Percentiles rank a stretch among this genome's conserved stretches.
These are phyloP conservation scores for Uronychia setigera DNA, from an alignment of 73 alveolate species.

Conservation along the genomic window DNA sequence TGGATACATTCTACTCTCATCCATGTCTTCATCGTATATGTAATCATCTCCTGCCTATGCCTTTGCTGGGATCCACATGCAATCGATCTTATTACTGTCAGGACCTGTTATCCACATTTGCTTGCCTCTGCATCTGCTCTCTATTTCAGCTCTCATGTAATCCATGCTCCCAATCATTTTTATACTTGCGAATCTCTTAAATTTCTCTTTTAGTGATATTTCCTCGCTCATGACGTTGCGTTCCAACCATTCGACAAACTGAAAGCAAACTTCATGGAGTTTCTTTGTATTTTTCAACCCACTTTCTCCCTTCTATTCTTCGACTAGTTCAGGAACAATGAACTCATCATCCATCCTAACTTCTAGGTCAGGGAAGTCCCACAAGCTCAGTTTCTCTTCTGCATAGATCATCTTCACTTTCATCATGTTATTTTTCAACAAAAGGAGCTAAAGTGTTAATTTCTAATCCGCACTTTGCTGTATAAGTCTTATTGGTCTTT, in stretches of 20 bases:
- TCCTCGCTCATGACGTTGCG: not conserved
- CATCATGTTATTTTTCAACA: not conserved
- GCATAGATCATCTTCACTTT: not conserved
- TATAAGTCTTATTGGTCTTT: not conserved
- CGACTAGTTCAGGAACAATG: not conserved
- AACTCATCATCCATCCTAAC: not conserved
- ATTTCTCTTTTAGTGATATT: not conserved
- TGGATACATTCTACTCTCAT: not conserved
- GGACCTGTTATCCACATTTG: not conserved
- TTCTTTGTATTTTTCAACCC: not conserved
- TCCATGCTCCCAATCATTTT: constrained; percentile 3
- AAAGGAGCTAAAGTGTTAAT: not conserved
- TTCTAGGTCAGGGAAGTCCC: not conserved
- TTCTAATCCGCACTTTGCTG: not conserved
- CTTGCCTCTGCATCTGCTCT: not conserved
- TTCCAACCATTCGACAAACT: not conserved
- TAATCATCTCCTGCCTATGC: not conserved
- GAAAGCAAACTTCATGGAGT: not conserved
- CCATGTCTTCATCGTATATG: not conserved
- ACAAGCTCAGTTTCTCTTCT: not conserved
- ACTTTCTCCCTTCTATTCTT: not conserved
- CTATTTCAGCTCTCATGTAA: constrained; percentile 1
- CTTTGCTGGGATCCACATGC: constrained; percentile 15
- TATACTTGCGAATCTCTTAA: not conserved
- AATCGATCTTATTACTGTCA: not conserved